Evolutionary conservation across 106 monocot species (phyloP), one percentile per base, ranked within the genome.

Genomic region (Dioscorea zingiberensis): DNA sequence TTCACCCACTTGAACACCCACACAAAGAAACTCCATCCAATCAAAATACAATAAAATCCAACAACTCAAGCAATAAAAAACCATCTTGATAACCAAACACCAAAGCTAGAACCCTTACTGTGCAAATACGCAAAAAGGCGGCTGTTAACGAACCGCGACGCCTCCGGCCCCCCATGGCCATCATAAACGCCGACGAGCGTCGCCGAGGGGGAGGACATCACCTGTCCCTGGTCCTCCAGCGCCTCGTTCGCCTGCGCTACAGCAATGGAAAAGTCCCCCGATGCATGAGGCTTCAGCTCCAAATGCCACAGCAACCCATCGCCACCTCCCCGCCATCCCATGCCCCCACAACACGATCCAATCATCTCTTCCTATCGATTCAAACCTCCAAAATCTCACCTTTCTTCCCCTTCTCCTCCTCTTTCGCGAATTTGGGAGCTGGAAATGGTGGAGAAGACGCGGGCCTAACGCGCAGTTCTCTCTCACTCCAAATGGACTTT

Each of bases 121-220:
- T 79, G 62, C 7, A 84, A 71, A 48, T 76, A 47, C 13, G 68
- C 48, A 61, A 84, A 79, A 60, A 84, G 65, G 54, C 61, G 71
- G 65, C 46, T 38, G 30, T 76, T 67, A 69, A 80, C 56, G 76
- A 84, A 84, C 21, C 84, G 78, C 15, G 84, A 75, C 23, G 84
- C 76, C 76, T 84, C 78, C n/a, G 78, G 79, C 4, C 84, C 84
- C 27, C 84, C 84, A 54, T 84, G 84, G 27, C 84, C 84, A 65
- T 84, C 84, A 69, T 76, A 84, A n/a, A 84, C 72, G 2, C 84
- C 84, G 48, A 84, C 59, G 48, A 68, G 71, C 26, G 84, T 84
- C 7, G 72, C 71, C 24, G 48, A 69, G 2, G 78, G 84, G 10
- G 79, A 79, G 38, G 84, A 23, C 54, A 72, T 47, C 44, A 84